Evolutionary conservation across 2,329 filamentous ascomycete species (phyloP), one percentile per base, ranked within the genome.

Genomic region (Fusarium abutilonis): DNA sequence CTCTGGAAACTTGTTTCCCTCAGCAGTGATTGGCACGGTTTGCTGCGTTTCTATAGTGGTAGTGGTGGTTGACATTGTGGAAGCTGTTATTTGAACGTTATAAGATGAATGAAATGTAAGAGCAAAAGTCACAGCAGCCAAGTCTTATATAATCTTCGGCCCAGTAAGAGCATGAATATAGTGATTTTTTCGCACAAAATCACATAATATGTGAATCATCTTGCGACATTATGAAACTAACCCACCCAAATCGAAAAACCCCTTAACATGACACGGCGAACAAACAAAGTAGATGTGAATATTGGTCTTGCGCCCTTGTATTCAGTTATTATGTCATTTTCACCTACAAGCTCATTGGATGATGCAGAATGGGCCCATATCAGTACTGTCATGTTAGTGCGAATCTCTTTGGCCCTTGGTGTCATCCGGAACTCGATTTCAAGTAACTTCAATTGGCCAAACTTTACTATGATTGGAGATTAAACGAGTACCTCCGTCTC

Each of bases 61-160:
- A 15, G 56, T 51, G 10, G 31, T 34, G 15, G 45, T 52, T 10
- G 55, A 58, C 55, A 58, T 58, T 1, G 7, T 55, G 2, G 17
- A 6, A 21, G 9, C 19, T 8, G 11, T 7, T 38, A 9, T 11
- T 17, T 36, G 34, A 36, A 11, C n/a, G 11, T 19, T 4, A 8
- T 8, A 8, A 26, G 9, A 3, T 10, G 15, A 5, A 21, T 13
- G 28, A 7, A 10, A 13, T 29, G 9, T 10, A 10, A 3, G 46
- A 19, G 23, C 2, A 26, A 26, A 26, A 2, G 8, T 26, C 23
- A 8, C 23, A 8, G 23, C 23, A 26, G 23, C 23, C 23, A 8
- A 26, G 23, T 26, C 23, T 26, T 26, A 19, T 19, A 19, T 26
- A 26, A 26, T 8, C 6, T 8, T 26, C 5, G 8, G 23, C 5